Evolutionary conservation across 306 rosid genomes (phyloP), one percentile per base, ranked within the genome.

Genomic region (Ammopiptanthus mongolicus): DNA sequence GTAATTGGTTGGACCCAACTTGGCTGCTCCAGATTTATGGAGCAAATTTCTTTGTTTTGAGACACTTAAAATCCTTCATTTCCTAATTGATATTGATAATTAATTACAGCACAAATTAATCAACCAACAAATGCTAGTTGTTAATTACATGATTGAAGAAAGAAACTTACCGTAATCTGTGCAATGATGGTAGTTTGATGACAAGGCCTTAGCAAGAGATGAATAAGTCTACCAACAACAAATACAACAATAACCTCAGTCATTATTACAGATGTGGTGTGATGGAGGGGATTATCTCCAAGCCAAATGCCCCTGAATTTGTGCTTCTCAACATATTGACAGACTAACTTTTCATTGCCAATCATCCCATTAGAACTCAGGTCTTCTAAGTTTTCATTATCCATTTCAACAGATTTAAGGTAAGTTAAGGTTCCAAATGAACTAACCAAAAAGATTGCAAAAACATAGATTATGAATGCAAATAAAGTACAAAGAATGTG

Each of bases 111-210:
- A 19, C 8, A 37, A 22, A 25, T 18, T 44, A 28, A 15, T 44
- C 1, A 18, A 42, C 47, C 11, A 31, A 9, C 12, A 19, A 68
- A 33, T 14, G 10, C 4, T 1, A 58, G 34, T 3, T 31, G 36
- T 17, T 50, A 50, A 39, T 13, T 28, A 25, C 2, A 6, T 37
- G 29, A 71, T 79, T 5, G 14, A 39, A 15, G 34, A 8, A 28
- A 53, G 14, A 53, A 79, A 34, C 57, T 47, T 73, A 73, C 84
- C 75, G 73, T 17, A 58, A 80, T 37, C 11, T 80, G 80, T 80
- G 84, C 2, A 73, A 57, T 9, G 31, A 66, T 18, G 1, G 21
- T 29, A 14, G 79, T 80, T 73, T 73, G 79, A 73, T 73, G 79
- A 34, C 17, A 73, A 33, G 79, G 84, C 34, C 46, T 80, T 5